These are phyloP conservation scores for Marasmius sp. DNA, from an alignment of 1,284 basidiomycete species.

Conservation along the genomic window DNA sequence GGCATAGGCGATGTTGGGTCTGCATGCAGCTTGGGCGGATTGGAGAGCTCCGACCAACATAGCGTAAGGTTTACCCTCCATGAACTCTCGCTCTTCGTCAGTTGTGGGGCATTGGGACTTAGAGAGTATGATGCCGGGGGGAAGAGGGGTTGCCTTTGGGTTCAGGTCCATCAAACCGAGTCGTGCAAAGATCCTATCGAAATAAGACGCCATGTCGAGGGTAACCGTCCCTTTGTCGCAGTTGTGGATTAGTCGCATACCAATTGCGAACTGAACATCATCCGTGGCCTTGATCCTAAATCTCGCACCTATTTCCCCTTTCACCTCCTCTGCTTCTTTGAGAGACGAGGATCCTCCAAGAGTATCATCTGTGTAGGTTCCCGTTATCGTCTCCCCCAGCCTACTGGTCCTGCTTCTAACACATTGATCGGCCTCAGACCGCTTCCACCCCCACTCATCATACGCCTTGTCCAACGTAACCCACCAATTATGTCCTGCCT, in stretches of 20 bases:
- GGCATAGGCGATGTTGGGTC: conserved; percentile 29
- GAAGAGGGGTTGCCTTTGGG: conserved; percentile 20
- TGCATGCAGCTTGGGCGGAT: conserved; percentile 25
- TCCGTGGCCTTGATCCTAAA: conserved; percentile 16
- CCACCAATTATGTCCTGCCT: conserved; percentile 25
- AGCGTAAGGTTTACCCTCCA: conserved; percentile 26
- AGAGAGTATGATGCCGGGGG: conserved; percentile 17
- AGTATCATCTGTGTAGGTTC: conserved; percentile 21
- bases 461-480: conserved; percentile 16
- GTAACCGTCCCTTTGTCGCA: conserved; percentile 18
- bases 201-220: conserved; percentile 23
- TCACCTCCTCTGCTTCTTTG: conserved; percentile 7
- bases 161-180: conserved; percentile 21
- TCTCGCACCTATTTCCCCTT: conserved; percentile 8
- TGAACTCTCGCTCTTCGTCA: conserved; percentile 17
- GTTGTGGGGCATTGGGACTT: conserved; percentile 9
- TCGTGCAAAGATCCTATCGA: conserved; percentile 18
- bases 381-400: conserved; percentile 18
- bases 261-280: conserved; percentile 16
- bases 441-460: conserved; percentile 15
- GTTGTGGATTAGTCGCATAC: conserved; percentile 16
- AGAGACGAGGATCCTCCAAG: conserved; percentile 15
- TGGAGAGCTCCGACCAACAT: conserved; percentile 26
- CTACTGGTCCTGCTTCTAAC: conserved; percentile 9
- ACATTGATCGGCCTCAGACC: conserved; percentile 16